Conservation (phyloP, 2,329 filamentous ascomycete genomes). For the Aspergillus fischeri region DNA sequence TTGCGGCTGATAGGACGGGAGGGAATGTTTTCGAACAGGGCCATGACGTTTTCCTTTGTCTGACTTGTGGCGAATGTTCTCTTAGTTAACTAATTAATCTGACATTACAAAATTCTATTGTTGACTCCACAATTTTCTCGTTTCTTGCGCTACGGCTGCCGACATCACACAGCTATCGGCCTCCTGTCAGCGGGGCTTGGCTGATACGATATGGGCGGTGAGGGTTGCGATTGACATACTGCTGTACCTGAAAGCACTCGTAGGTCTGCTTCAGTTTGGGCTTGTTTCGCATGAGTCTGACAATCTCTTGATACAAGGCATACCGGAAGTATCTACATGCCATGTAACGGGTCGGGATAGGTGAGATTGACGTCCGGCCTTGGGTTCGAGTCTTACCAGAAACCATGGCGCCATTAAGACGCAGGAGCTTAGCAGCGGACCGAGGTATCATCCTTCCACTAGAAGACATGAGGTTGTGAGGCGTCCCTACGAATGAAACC, state of each 20-base stretch:
- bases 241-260: neutral
- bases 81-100: conserved; percentile 15
- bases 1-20: conserved; percentile 20
- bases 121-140: neutral
- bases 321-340: neutral
- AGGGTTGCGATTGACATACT: neutral
- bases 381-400: neutral
- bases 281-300: neutral
- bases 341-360: neutral
- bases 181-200: neutral
- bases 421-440: neutral
- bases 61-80: conserved; percentile 14
- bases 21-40: conserved; percentile 23
- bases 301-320: neutral
- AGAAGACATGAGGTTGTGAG: neutral
- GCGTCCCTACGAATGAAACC: neutral
- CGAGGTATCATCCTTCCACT: neutral
- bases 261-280: neutral
- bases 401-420: neutral
- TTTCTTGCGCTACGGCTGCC: neutral
- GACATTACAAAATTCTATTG: conserved; percentile 7
- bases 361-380: no score
- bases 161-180: neutral
- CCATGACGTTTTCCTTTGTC: conserved; percentile 23
- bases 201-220: neutral